Evolutionary conservation across 2,329 filamentous ascomycete species (phyloP).

Genomic region (Botrytis hyacinthi): DNA sequence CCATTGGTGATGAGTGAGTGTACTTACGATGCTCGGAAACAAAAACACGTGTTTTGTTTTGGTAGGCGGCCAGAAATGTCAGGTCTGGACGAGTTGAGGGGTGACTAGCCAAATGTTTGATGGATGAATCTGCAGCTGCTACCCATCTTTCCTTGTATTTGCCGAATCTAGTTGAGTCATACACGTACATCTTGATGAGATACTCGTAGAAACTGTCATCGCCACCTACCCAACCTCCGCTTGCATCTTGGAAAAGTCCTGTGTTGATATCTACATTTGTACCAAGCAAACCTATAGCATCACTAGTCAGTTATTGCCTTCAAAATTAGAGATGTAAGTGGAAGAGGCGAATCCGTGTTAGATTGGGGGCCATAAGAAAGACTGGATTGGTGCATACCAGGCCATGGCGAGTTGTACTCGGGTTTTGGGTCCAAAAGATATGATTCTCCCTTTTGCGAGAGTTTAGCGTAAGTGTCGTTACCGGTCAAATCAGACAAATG

Average conservation of each 20-base stretch:
- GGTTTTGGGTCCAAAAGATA: conserved; percentile 69
- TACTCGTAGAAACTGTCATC: conserved; percentile 86
- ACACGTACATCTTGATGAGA: conserved; percentile 86
- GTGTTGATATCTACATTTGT: conserved; percentile 61
- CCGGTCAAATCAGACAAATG: conserved; percentile 73
- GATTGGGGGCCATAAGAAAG: neutral
- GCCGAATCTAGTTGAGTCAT: conserved; percentile 63
- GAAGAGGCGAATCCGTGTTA: no score
- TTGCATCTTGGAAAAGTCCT: conserved; percentile 64
- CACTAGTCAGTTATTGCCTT: neutral
- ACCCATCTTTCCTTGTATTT: conserved; percentile 73
- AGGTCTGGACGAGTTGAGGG: conserved; percentile 65
- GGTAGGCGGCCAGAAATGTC: conserved; percentile 65
- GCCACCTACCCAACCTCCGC: conserved; percentile 74
- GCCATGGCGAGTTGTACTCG: conserved; percentile 65
- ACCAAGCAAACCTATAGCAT: conserved; percentile 59
- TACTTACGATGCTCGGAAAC: conserved; percentile 45
- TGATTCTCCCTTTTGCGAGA: conserved; percentile 65
- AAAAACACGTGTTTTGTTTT: conserved; percentile 46
- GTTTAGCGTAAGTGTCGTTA: conserved; percentile 60
- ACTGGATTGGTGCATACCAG: conserved; percentile 42
- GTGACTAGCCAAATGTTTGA: conserved; percentile 66
- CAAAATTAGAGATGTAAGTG: neutral
- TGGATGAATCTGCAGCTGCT: conserved; percentile 71
- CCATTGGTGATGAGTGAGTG: no score